Evolutionary conservation across 805 yeast genomes (phyloP), one percentile per base, ranked within the genome.

Genomic region (Myxozyma mucilagina): DNA sequence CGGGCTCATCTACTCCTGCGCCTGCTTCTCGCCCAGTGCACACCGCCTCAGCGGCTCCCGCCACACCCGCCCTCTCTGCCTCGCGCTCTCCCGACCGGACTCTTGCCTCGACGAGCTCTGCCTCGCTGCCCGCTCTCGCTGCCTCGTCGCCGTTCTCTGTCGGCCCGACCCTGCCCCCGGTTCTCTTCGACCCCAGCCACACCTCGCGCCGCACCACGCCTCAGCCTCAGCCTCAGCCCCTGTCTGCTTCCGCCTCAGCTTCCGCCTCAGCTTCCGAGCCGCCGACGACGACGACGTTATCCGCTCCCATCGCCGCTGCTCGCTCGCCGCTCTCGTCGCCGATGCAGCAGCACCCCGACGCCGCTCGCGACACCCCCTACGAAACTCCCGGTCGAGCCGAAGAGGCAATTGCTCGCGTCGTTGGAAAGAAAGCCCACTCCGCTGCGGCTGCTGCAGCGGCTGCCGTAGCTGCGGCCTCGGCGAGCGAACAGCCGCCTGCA

Each of bases 331-430:
- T n/a, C 31, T 34, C 38, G 9, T 32, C 56, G 7, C 56, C 56
- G 32, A 52, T 43, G 48, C 62, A 47, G 41, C 45, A 36, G 11
- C 18, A 9, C 24, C 52, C 42, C n/a, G 20, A 44, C 41, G 56
- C 53, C 44, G 36, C 39, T 29, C 54, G 14, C 14, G 55, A 32
- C 18, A 20, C 45, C 4, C 35, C 50, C 31, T 35, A 47, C 11
- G 61, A 56, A 38, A 51, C 61, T 7, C 65, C 67, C 9, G 60
- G 43, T n/a, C 66, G 75, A 1, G 76, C 76, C 0, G 76, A 74
- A 54, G 76, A 74, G 44, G 76, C 75, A 3, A 70, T 71, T 31
- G 75, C 76, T 16, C 61, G 73, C n/a, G 67, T 74, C 41, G 66
- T 59, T 47, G 63, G 58, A 43, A 65, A 61, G 35, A 58, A 52